phyloP scores from a whole-genome alignment of 1,284 basidiomycete genomes.

The Dichomitus squalens region DNA sequence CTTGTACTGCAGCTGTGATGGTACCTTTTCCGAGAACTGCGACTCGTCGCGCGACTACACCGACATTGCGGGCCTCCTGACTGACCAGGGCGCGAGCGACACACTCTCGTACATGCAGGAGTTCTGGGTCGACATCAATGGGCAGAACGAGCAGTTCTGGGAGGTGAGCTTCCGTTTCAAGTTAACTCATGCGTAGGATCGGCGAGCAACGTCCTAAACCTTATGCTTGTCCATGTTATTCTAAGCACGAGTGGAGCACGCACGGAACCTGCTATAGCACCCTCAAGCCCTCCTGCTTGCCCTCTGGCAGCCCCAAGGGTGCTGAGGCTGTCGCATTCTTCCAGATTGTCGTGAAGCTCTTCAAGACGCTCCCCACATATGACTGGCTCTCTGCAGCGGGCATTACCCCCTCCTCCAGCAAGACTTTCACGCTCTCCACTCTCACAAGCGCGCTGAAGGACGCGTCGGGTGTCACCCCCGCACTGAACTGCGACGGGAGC shows the following conservation, averaged over 20 bases:
- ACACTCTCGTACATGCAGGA: conserved; percentile 72
- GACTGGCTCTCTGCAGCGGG: conserved; percentile 69
- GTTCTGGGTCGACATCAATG: conserved; percentile 70
- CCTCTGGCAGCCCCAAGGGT: conserved; percentile 55
- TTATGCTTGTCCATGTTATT: background rate
- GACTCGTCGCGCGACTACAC: conserved; percentile 66
- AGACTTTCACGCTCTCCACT: conserved; percentile 60
- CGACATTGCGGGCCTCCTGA: conserved; percentile 57
- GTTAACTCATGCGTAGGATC: background rate
- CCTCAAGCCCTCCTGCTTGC: conserved; percentile 60
- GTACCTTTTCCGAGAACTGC: conserved; percentile 62
- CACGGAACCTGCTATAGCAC: conserved; percentile 82
- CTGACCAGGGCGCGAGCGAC: conserved; percentile 55
- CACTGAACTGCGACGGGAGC: conserved; percentile 54
- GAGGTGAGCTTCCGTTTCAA: conserved; percentile 46
- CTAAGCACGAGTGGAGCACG: conserved; percentile 65
- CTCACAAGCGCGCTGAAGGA: conserved; percentile 59
- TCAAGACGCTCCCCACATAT: conserved; percentile 75
- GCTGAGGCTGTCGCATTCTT: conserved; percentile 78
- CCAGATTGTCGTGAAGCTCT: conserved; percentile 62
- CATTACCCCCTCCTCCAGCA: conserved; percentile 63
- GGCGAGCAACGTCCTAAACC: background rate
- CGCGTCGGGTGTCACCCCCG: conserved; percentile 58
- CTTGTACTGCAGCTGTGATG: conserved; percentile 58
- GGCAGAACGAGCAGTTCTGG: conserved; percentile 68